Evolutionary conservation across 2,329 filamentous ascomycete species (phyloP).

Genomic region (Aaosphaeria arxii): DNA sequence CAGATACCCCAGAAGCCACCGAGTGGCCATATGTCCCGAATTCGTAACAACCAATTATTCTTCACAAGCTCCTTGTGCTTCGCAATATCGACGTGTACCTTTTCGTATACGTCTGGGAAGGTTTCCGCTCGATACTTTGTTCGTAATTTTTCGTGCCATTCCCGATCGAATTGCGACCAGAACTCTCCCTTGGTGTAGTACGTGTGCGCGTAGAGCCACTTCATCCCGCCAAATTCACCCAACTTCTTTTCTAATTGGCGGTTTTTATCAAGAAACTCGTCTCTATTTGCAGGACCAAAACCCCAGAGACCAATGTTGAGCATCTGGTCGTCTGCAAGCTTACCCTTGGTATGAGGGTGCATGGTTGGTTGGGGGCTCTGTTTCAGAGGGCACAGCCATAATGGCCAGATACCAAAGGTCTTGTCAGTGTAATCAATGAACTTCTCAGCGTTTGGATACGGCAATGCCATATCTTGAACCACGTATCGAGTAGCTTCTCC

Average conservation of each 20-base stretch:
- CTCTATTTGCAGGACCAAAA: constrained; percentile 53
- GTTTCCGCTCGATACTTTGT: constrained; percentile 57
- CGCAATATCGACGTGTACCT: constrained; percentile 52
- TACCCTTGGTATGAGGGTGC: constrained; percentile 31
- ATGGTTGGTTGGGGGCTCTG: constrained; percentile 31
- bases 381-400: constrained; percentile 49
- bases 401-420: constrained; percentile 43
- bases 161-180: constrained; percentile 61
- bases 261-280: constrained; percentile 53
- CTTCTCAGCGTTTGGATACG: constrained; percentile 40
- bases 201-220: constrained; percentile 68
- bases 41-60: constrained; percentile 19
- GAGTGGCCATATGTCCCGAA: constrained; percentile 34
- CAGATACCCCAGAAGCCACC: constrained; percentile 37
- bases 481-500: constrained; percentile 60
- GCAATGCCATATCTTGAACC: constrained; percentile 60
- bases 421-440: constrained; percentile 44
- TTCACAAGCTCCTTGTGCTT: constrained; percentile 25
- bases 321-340: constrained; percentile 34
- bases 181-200: constrained; percentile 69
- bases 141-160: constrained; percentile 58
- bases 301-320: constrained; percentile 72
- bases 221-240: constrained; percentile 60
- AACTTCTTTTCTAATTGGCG: constrained; percentile 60
- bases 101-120: constrained; percentile 65